phyloP scores from a whole-genome alignment of 176 grass and related monocot species.

The Oryza nivara region DNA sequence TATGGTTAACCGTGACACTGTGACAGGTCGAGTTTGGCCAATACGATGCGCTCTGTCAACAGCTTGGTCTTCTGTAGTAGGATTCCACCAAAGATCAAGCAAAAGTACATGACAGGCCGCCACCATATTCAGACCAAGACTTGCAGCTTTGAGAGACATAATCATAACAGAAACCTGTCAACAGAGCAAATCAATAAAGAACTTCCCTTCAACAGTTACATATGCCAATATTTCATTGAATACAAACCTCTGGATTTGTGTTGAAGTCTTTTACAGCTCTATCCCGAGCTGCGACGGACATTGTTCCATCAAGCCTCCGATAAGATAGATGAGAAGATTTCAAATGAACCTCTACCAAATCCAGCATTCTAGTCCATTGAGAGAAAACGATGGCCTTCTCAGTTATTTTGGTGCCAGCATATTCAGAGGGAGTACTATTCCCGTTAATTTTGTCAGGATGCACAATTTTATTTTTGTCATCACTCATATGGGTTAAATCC shows the following conservation, averaged over 20 bases:
- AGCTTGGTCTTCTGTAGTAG: conserved; percentile 99
- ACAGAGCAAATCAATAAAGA: conserved; percentile 17
- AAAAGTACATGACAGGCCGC: conserved; percentile 94
- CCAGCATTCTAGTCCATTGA: conserved; percentile 98
- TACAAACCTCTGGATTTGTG: conserved; percentile 81
- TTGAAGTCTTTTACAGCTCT: conserved; percentile 96
- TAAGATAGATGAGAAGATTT: conserved; percentile 76
- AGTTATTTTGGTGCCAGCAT: conserved; percentile 48
- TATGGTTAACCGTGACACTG: conserved; percentile 88
- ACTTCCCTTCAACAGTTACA: conserved; percentile 15
- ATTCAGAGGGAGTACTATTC: conserved; percentile 42
- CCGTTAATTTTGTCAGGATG: conserved; percentile 34
- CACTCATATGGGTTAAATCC: conserved; percentile 34
- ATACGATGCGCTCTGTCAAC: conserved; percentile 98
- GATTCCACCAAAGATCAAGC: conserved; percentile 99
- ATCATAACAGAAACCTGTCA: conserved; percentile 93
- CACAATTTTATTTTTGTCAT: conserved; percentile 25
- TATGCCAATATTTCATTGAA: conserved; percentile 21
- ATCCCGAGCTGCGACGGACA: conserved; percentile 92
- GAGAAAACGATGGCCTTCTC: conserved; percentile 99
- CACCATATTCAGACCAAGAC: conserved; percentile 97
- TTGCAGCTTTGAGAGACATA: conserved; percentile 98
- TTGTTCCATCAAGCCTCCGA: conserved; percentile 93
- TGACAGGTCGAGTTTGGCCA: conserved; percentile 89
- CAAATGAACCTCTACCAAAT: conserved; percentile 87